A percentile compares a stretch with the other conserved stretches of the same genome.
Conservation (phyloP, 2,329 filamentous ascomycete genomes). For the Penicillium sp. region DNA sequence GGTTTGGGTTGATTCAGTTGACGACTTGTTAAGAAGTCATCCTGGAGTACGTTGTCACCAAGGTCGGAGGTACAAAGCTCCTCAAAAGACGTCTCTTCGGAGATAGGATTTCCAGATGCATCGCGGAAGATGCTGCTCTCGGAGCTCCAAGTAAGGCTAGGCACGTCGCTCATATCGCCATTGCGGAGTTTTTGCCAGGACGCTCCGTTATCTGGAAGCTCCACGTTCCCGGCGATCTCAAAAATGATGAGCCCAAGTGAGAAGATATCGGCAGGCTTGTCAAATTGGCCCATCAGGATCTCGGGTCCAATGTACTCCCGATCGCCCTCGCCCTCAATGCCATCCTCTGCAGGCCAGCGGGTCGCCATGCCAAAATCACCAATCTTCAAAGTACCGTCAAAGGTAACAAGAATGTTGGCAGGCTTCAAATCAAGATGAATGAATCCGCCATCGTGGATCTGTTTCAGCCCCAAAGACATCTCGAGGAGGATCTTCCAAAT, state of each 20-base stretch:
- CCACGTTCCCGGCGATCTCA: constrained; percentile 90
- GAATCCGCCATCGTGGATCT: constrained; percentile 85
- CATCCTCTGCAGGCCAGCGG: constrained; percentile 67
- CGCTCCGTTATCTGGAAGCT: constrained; percentile 85
- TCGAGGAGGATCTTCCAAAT: constrained; percentile 98
- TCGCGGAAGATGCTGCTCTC: constrained; percentile 70
- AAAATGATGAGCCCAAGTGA: constrained; percentile 90
- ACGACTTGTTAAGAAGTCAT: constrained; percentile 33
- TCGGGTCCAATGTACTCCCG: constrained; percentile 95
- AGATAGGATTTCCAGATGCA: constrained; percentile 65
- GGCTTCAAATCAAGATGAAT: constrained; percentile 66
- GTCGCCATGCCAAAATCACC: constrained; percentile 71
- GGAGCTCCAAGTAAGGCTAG: constrained; percentile 76
- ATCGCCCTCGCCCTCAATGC: constrained; percentile 87
- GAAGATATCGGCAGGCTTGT: constrained; percentile 91
- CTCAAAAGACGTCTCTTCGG: constrained; percentile 44
- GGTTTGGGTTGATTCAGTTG: constrained; percentile 26
- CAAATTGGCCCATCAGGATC: constrained; percentile 78
- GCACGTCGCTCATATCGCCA: constrained; percentile 84
- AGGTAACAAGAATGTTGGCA: constrained; percentile 63
- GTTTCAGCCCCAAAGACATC: constrained; percentile 73
- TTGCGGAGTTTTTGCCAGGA: constrained; percentile 87
- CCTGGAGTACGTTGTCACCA: constrained; percentile 45
- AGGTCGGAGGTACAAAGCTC: constrained; percentile 44
- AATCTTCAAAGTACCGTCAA: constrained; percentile 63